phyloP scores from a whole-genome alignment of 2,329 filamentous ascomycete species.

The Neonectria faginata region DNA sequence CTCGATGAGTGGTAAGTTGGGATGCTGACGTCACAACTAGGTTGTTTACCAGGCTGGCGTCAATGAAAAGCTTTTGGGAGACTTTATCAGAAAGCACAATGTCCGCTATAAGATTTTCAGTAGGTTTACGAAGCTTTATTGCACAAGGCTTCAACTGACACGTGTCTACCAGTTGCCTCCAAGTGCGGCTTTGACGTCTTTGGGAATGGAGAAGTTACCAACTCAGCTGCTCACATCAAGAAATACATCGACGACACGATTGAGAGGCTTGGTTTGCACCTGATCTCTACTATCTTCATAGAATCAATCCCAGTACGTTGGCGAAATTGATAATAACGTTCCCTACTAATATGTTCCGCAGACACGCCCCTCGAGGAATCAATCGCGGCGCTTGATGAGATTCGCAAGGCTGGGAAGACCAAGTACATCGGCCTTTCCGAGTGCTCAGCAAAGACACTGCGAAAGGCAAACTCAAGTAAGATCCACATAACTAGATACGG shows the following conservation, averaged over 20 bases:
- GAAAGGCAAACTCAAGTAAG: constrained; percentile 58
- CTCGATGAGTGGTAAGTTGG: background rate
- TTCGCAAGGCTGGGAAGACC: constrained; percentile 60
- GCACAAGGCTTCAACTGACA: background rate
- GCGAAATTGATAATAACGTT: background rate
- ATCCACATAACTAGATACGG: background rate
- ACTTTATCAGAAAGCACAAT: constrained; percentile 64
- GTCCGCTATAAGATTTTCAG: constrained; percentile 61
- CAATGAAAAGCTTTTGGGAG: constrained; percentile 62
- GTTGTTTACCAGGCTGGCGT: constrained; percentile 60
- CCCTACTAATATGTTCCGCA: constrained; percentile 6
- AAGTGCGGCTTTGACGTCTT: constrained; percentile 60
- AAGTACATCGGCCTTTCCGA: constrained; percentile 63
- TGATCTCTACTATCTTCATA: constrained; percentile 58
- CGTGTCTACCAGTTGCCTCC: constrained; percentile 54
- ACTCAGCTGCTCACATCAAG: constrained; percentile 60
- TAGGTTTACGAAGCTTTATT: constrained; percentile 40
- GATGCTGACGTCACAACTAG: constrained; percentile 38
- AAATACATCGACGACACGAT: constrained; percentile 62
- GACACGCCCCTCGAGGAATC: constrained; percentile 60
- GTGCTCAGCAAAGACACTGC: constrained; percentile 58
- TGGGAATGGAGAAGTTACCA: constrained; percentile 53
- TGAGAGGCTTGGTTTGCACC: constrained; percentile 59
- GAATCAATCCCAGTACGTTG: constrained; percentile 57
- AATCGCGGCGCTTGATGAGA: constrained; percentile 58